These are phyloP conservation scores for Thuidium tamariscinum DNA, from an alignment of 225 moss, liverwort and hornwort genomes.

Conservation along the genomic window DNA sequence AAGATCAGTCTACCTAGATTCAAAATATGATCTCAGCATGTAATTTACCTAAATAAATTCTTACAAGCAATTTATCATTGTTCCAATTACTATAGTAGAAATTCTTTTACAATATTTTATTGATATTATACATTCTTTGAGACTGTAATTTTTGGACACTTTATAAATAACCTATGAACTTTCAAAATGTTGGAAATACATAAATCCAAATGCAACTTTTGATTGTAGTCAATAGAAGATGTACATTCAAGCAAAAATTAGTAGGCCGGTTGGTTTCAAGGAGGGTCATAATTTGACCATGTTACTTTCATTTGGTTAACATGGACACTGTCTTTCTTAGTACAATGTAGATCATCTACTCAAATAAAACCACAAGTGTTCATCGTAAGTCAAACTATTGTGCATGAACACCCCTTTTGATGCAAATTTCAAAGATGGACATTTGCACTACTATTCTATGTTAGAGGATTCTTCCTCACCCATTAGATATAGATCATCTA, in stretches of 20 bases:
- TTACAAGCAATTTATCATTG: neutral
- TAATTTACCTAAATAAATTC: neutral
- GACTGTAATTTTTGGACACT: neutral
- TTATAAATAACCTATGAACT: neutral
- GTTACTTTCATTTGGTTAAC: neutral
- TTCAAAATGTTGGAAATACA: neutral
- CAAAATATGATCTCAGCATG: neutral
- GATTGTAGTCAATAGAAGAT: no score
- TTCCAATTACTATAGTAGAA: neutral
- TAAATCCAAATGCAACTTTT: neutral
- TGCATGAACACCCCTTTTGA: no score
- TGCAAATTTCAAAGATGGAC: neutral
- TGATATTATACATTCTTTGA: neutral
- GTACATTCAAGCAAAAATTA: no score
- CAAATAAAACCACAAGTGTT: neutral
- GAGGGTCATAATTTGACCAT: neutral
- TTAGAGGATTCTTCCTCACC: rapidly evolving
- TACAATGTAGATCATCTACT: rapidly evolving
- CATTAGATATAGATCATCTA: no score
- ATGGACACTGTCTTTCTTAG: rapidly evolving
- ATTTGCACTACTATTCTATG: no score
- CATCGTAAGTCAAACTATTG: neutral
- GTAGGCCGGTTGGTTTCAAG: rapidly evolving
- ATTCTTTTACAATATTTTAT: neutral
- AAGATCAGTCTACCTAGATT: neutral